Evolutionary conservation across 2,329 filamentous ascomycete genomes (phyloP).

Genomic region (Madurella mycetomatis): DNA sequence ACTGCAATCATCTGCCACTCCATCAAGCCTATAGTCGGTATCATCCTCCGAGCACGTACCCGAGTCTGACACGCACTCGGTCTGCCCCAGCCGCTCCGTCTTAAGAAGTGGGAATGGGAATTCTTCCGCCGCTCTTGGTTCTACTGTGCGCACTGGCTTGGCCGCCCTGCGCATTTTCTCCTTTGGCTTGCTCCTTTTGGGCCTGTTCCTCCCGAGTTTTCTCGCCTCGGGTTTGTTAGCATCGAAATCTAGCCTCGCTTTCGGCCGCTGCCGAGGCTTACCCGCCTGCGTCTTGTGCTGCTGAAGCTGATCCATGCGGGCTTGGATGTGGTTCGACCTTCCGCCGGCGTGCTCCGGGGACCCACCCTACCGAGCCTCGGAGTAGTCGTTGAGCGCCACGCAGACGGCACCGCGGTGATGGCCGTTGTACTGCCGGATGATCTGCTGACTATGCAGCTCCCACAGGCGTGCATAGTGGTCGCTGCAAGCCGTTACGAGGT

Average conservation of each 20-base stretch:
- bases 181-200: background rate
- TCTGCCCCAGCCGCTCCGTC: background rate
- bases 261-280: background rate
- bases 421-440: slow-evolving; percentile 93
- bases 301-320: background rate
- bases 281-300: background rate
- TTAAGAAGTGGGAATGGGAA: too few species aligned
- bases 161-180: background rate
- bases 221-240: background rate
- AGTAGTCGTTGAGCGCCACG: slow-evolving; percentile 87
- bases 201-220: too few species aligned
- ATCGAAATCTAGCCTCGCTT: background rate
- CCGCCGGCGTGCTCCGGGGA: slow-evolving; percentile 2
- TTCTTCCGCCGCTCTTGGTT: too few species aligned
- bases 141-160: too few species aligned
- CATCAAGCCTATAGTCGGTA: background rate
- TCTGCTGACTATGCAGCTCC: slow-evolving; percentile 81
- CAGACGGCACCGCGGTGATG: slow-evolving; percentile 90
- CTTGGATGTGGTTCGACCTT: background rate
- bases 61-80: too few species aligned
- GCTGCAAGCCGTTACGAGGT: slow-evolving; percentile 86
- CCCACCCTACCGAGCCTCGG: slow-evolving; percentile 44
- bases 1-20: too few species aligned
- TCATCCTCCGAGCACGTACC: background rate
- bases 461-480: slow-evolving; percentile 91